Conservation (phyloP, 1,284 basidiomycete genomes). For the Malassezia globosa region DNA sequence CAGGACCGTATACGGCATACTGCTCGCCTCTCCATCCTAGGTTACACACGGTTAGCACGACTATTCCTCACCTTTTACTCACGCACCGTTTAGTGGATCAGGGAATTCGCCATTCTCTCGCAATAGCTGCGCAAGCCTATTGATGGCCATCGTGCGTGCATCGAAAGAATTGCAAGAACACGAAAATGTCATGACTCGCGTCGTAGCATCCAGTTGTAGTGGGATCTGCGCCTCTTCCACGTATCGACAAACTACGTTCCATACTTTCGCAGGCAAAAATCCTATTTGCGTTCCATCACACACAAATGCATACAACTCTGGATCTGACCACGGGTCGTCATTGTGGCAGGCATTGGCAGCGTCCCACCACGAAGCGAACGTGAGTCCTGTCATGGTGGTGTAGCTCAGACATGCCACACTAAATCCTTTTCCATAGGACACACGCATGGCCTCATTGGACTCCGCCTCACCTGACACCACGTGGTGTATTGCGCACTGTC, state of each 20-base stretch:
- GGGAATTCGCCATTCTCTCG: slow-evolving; percentile 25
- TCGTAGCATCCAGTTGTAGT: slow-evolving; percentile 1
- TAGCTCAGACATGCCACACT: background rate
- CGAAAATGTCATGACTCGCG: slow-evolving; percentile 17
- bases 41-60: background rate
- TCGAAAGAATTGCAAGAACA: slow-evolving; percentile 12
- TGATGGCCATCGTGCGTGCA: slow-evolving; percentile 21
- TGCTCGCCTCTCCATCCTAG: slow-evolving; percentile 36
- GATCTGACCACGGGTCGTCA: slow-evolving; percentile 36
- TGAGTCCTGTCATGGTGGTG: slow-evolving; percentile 3
- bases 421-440: slow-evolving; percentile 1
- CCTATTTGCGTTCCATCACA: slow-evolving; percentile 37
- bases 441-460: too few relatives aligned
- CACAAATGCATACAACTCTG: slow-evolving; percentile 23
- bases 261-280: slow-evolving; percentile 24
- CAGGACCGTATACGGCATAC: slow-evolving; percentile 31
- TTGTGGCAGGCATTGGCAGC: slow-evolving; percentile 35
- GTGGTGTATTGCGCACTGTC: too few relatives aligned
- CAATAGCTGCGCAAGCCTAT: slow-evolving; percentile 24
- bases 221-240: background rate
- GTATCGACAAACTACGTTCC: slow-evolving; percentile 23
- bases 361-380: slow-evolving; percentile 11
- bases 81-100: slow-evolving; percentile 40
- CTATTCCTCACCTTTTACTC: too few relatives aligned
- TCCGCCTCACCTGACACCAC: too few relatives aligned